These are phyloP conservation scores for Nakazawaea wyomingensis DNA, from an alignment of 805 yeast genomes.

Conservation along the genomic window DNA sequence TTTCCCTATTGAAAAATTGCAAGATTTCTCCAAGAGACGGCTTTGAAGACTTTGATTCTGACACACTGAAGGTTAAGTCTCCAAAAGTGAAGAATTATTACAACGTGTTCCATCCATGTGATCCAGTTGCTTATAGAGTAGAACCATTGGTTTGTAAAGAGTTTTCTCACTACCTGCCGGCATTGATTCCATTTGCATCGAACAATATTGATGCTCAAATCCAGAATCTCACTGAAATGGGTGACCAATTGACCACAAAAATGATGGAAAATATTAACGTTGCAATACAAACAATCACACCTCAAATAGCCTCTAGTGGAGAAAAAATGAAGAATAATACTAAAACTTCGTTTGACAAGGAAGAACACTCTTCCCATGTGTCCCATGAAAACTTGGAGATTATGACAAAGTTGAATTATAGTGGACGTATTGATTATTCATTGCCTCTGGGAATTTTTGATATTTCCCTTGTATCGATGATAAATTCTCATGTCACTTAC, in stretches of 20 bases:
- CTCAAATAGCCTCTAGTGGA: conserved; percentile 5
- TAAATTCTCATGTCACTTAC: conserved; percentile 85
- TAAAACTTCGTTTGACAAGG: too few relatives aligned
- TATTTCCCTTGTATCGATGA: conserved; percentile 70
- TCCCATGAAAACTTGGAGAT: conserved; percentile 24
- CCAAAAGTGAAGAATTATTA: conserved; percentile 66
- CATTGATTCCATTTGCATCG: conserved; percentile 49
- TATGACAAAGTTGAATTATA: conserved; percentile 50
- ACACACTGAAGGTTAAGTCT: conserved; percentile 21
- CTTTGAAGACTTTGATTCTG: conserved; percentile 9
- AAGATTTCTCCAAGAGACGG: conserved; percentile 43
- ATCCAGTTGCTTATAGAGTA: conserved; percentile 83
- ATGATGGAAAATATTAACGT: conserved; percentile 16
- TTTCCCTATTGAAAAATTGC: conserved; percentile 65
- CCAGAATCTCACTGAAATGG: conserved; percentile 32
- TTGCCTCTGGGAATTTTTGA: conserved; percentile 77
- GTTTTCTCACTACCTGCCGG: conserved; percentile 48
- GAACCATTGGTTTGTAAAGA: conserved; percentile 70
- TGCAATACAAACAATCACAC: conserved; percentile 6
- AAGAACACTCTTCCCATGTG: conserved; percentile 20
- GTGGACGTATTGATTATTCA: conserved; percentile 79
- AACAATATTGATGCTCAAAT: conserved; percentile 45
- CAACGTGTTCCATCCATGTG: conserved; percentile 86
- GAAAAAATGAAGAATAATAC: too few relatives aligned
- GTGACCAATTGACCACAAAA: conserved; percentile 33